Evolutionary conservation across 2,329 filamentous ascomycete species (phyloP), one percentile per base, ranked within the genome.

Genomic region (Cordyceps fumosorosea): DNA sequence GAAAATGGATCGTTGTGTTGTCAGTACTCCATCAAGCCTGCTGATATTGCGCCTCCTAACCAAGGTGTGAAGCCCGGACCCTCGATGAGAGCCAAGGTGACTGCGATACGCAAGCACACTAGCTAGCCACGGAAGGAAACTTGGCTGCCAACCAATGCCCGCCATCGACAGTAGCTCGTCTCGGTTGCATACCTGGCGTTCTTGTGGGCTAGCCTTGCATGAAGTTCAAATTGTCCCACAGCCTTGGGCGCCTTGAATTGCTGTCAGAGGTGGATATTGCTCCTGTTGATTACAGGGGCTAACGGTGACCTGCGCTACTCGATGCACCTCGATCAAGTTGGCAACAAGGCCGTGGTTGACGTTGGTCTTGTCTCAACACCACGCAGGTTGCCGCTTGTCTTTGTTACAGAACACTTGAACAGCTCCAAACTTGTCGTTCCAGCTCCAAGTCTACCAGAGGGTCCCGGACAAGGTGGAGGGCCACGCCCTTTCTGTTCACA

Each of bases 271-370:
- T 54, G 58, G 57, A 37, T 47, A 34, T 52, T 44, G 24, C 29
- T 54, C 40, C 20, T 20, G 29, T 12, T 47, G n/a, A 20, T 48
- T 44, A 12, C 58, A 54, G 51, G 50, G 58, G 51, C 34, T 45
- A 18, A 60, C 48, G 37, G 57, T 45, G 57, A 45, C 40, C 58
- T 60, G 58, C 50, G 42, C 58, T 60, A 60, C 40, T 47, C 14
- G 42, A 53, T 60, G 58, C 58, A 60, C 47, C 58, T 60, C 26
- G 58, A 54, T 60, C 50, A 60, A 54, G 50, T 47, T 60, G 58
- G 50, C 29, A 44, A 54, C 37, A 48, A 34, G 26, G 18, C 16
- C 14, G 58, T 26, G 32, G 58, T 37, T 47, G 22, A 20, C 29
- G 16, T 55, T 7, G 42, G 51, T 52, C 51, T 60, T 47, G 26